A percentile compares a stretch with the other conserved stretches of the same genome.
Evolutionary conservation across 1,139 yeast species (phyloP).

Genomic region (Suhomyces bolitotheri): DNA sequence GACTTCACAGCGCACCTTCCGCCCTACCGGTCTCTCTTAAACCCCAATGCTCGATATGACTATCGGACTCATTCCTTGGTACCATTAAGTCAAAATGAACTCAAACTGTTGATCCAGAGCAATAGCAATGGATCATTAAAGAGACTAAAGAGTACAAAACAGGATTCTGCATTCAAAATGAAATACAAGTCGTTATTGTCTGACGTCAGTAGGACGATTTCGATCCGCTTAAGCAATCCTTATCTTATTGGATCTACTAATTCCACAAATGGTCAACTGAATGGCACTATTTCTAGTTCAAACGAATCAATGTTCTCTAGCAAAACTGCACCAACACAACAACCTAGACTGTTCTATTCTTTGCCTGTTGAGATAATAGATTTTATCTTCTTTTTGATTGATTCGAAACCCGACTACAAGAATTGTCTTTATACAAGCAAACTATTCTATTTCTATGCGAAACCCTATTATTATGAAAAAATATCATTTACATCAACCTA

Average conservation of each 20-base stretch:
- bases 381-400: constrained; percentile 34
- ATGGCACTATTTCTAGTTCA: constrained; percentile 6
- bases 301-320: constrained; percentile 2
- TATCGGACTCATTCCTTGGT: constrained; percentile 42
- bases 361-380: constrained; percentile 41
- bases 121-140: constrained; percentile 18
- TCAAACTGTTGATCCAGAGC: constrained; percentile 17
- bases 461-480: constrained; percentile 53
- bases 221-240: constrained; percentile 24
- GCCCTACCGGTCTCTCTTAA: constrained; percentile 45
- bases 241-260: constrained; percentile 10
- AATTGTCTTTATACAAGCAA: constrained; percentile 52
- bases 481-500: constrained; percentile 66
- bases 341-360: constrained; percentile 20
- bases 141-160: constrained; percentile 11
- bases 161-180: constrained; percentile 33
- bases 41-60: constrained; percentile 46
- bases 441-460: constrained; percentile 51
- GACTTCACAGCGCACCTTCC: constrained; percentile 43
- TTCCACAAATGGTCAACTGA: constrained; percentile 2
- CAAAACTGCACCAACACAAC: background rate
- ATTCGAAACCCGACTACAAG: constrained; percentile 27
- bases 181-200: constrained; percentile 44
- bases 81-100: constrained; percentile 40
- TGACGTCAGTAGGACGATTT: constrained; percentile 37